Evolutionary conservation across 2,329 filamentous ascomycete species (phyloP).

Genomic region (Trichoderma gracile): DNA sequence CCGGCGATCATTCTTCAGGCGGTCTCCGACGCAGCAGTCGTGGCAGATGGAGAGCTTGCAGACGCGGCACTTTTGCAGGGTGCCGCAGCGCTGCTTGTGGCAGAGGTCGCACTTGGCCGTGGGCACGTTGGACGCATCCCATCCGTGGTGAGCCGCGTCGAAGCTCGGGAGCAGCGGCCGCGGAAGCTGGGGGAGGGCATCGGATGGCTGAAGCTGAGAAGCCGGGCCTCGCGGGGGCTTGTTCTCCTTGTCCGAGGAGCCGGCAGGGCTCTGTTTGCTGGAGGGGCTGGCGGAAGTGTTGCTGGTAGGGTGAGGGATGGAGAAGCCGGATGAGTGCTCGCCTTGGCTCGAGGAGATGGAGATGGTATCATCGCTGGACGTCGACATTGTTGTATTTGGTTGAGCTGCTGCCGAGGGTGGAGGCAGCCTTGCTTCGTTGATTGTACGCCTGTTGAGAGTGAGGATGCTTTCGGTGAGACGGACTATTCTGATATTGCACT

Average conservation of each 20-base stretch:
- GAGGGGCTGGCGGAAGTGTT: background rate
- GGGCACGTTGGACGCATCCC: slow-evolving; percentile 30
- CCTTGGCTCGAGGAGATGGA: background rate
- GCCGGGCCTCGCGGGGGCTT: background rate
- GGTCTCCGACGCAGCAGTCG: slow-evolving; percentile 28
- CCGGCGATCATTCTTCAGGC: slow-evolving; percentile 27
- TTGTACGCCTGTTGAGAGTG: background rate
- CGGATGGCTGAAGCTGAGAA: background rate
- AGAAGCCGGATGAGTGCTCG: background rate
- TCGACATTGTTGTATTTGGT: background rate
- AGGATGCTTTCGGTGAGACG: too few relatives aligned
- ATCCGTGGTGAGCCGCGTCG: slow-evolving; percentile 28
- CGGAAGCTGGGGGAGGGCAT: background rate
- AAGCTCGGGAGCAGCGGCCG: slow-evolving; percentile 10
- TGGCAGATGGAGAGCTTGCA: slow-evolving; percentile 34
- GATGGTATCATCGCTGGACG: background rate
- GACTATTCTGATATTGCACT: background rate
- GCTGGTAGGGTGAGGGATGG: background rate
- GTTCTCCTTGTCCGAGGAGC: background rate
- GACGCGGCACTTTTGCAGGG: slow-evolving; percentile 31
- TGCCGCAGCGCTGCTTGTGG: slow-evolving; percentile 30
- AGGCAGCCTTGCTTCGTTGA: background rate
- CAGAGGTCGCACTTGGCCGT: slow-evolving; percentile 36
- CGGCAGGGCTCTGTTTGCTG: background rate
- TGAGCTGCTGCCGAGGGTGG: background rate